Percentiles rank a stretch among this genome's conserved stretches.
Conservation (phyloP, 495 filamentous ascomycete species). For the Lichenothelia convexa region DNA sequence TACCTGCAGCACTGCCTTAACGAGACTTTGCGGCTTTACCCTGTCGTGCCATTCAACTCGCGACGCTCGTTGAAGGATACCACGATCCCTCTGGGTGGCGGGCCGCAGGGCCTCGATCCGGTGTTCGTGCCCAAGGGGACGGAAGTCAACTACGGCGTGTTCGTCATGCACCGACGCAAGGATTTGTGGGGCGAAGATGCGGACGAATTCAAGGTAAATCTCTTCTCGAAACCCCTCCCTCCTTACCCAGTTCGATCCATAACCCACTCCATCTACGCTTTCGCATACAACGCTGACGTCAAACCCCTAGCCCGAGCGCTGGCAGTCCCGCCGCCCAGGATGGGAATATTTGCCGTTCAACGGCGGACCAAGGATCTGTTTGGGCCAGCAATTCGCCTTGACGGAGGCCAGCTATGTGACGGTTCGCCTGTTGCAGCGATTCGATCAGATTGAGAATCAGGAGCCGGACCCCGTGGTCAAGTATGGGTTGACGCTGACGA, state of each 20-base stretch:
- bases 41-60: conserved; percentile 17
- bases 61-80: conserved; percentile 25
- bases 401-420: conserved; percentile 19
- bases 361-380: conserved; percentile 22
- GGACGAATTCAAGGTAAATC: conserved; percentile 17
- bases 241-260: no score
- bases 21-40: conserved; percentile 3
- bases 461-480: conserved; percentile 4
- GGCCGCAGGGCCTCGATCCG: conserved; percentile 27
- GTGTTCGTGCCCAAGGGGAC: conserved; percentile 27
- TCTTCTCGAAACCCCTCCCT: no score
- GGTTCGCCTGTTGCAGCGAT: conserved; percentile 15
- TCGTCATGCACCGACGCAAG: conserved; percentile 22
- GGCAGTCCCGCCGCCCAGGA: conserved; percentile 10
- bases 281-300: no score
- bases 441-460: conserved; percentile 8
- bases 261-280: no score
- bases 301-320: conserved; percentile 15
- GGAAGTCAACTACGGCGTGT: conserved; percentile 23
- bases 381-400: conserved; percentile 23
- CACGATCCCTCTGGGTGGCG: conserved; percentile 33
- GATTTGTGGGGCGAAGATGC: conserved; percentile 20
- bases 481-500: conserved; percentile 8
- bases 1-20: conserved; percentile 4
- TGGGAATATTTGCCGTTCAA: conserved; percentile 23